Conservation (phyloP, 208 protist genomes). For the Phytomonas sp. region DNA sequence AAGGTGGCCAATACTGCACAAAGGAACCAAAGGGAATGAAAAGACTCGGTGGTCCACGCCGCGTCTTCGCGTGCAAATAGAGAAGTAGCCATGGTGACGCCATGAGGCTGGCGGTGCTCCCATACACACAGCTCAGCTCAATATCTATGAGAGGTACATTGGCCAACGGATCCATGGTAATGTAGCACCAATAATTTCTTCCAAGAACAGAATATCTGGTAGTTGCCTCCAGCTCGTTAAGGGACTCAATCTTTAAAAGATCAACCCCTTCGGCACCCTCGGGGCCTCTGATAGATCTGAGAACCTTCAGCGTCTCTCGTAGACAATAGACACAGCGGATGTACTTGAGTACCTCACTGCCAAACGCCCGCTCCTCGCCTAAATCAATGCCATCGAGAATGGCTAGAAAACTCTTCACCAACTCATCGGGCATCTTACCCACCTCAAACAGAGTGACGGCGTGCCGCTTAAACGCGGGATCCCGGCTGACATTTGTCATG, state of each 20-base stretch:
- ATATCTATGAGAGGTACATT: constrained; percentile 64
- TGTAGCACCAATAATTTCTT: constrained; percentile 83
- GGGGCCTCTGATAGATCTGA: constrained; percentile 34
- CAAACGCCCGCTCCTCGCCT: constrained; percentile 25
- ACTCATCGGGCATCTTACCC: constrained; percentile 77
- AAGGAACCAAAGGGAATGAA: constrained; percentile 64
- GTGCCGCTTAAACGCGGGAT: constrained; percentile 81
- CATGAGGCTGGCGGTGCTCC: constrained; percentile 70
- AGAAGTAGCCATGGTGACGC: constrained; percentile 77
- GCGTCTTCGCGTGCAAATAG: constrained; percentile 49
- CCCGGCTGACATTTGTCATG: constrained; percentile 93
- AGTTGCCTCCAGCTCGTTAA: constrained; percentile 83
- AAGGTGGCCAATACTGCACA: constrained; percentile 46
- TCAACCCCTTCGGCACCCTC: constrained; percentile 60
- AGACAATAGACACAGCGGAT: constrained; percentile 75
- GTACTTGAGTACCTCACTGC: constrained; percentile 85
- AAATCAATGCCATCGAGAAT: constrained; percentile 56
- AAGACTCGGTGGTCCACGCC: constrained; percentile 41
- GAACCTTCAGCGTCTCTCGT: constrained; percentile 49
- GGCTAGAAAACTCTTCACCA: constrained; percentile 64
- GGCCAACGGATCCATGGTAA: constrained; percentile 54
- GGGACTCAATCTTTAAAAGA: constrained; percentile 82
- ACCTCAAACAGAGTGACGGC: constrained; percentile 89
- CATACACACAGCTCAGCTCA: constrained; percentile 68
- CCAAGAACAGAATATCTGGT: constrained; percentile 81